Conservation (phyloP, 164 flowering plant genomes). For the Dillenia suffruticosa region DNA sequence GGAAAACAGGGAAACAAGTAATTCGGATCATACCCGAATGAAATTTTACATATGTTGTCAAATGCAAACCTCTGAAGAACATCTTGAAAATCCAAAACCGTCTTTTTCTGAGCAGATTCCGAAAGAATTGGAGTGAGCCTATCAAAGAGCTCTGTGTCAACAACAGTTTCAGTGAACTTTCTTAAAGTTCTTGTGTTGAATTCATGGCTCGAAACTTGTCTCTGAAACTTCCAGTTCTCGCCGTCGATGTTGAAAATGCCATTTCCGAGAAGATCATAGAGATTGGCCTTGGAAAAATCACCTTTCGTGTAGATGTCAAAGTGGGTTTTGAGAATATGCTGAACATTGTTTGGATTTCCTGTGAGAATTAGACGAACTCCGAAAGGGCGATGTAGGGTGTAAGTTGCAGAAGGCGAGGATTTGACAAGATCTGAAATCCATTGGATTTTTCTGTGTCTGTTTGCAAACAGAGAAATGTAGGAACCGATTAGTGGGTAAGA, state of each 20-base stretch:
- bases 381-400: conserved; percentile 16
- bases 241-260: conserved; percentile 28
- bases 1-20: conserved; percentile 19
- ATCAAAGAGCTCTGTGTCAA: conserved; percentile 19
- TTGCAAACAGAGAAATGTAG: conserved; percentile 3
- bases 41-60: conserved; percentile 24
- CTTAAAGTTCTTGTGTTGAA: conserved; percentile 25
- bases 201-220: conserved; percentile 26
- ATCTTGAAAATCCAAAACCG: conserved; percentile 21
- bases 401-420: conserved; percentile 9
- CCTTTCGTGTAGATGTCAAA: conserved; percentile 21
- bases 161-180: conserved; percentile 21
- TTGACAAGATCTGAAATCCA: conserved; percentile 13
- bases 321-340: conserved; percentile 18
- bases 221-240: conserved; percentile 24
- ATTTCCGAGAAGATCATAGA: conserved; percentile 20
- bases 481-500: conserved; percentile 24
- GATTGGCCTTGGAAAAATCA: background rate
- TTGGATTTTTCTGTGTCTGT: conserved; percentile 7
- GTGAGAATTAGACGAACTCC: conserved; percentile 17
- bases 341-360: conserved; percentile 18
- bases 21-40: conserved; percentile 24
- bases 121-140: conserved; percentile 19
- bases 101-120: conserved; percentile 2
- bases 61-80: conserved; percentile 24